Percentiles rank a stretch among this genome's conserved stretches.
Conservation (phyloP, 192 early-diverging fungal species). For the Dimargaris cristalligena region DNA sequence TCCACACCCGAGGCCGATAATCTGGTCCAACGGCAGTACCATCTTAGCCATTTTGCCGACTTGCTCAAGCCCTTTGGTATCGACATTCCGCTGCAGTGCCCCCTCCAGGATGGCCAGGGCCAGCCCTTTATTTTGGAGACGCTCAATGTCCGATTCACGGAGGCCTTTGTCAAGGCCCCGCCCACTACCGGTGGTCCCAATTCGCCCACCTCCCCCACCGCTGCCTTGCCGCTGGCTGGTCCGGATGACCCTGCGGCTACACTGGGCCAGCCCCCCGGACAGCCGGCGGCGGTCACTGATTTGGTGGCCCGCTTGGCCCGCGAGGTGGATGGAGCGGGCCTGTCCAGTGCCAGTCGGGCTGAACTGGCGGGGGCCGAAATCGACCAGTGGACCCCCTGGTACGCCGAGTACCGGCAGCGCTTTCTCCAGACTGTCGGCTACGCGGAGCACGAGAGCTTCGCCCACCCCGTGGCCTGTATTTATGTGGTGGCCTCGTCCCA, state of each 20-base stretch:
- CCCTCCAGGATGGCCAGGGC: conserved; percentile 30
- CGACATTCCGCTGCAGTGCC: conserved; percentile 26
- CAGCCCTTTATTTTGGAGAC: conserved; percentile 29
- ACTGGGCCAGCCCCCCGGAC: conserved; percentile 1
- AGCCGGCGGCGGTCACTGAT: not conserved
- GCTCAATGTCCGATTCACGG: conserved; percentile 21
- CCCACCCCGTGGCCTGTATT: conserved; percentile 81
- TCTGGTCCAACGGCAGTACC: conserved; percentile 16
- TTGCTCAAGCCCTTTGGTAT: conserved; percentile 27
- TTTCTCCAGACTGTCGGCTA: conserved; percentile 35
- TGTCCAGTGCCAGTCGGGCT: not conserved
- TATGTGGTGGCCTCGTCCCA: conserved; percentile 47
- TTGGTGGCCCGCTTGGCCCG: not conserved
- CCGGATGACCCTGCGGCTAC: not conserved
- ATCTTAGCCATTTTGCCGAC: conserved; percentile 17
- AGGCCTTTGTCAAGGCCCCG: conserved; percentile 16
- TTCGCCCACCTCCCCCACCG: not conserved
- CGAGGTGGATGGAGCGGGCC: not conserved
- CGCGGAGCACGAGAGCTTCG: conserved; percentile 85
- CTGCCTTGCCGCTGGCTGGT: not conserved
- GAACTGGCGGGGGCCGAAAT: conserved; percentile 19
- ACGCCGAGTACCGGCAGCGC: conserved; percentile 47
- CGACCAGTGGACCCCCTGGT: conserved; percentile 68
- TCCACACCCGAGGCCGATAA: conserved; percentile 18
- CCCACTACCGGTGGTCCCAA: too few species aligned